Base-by-base conservation (phyloP, 1,284 basidiomycete species). In the Austroboletus rostrupii region DNA sequence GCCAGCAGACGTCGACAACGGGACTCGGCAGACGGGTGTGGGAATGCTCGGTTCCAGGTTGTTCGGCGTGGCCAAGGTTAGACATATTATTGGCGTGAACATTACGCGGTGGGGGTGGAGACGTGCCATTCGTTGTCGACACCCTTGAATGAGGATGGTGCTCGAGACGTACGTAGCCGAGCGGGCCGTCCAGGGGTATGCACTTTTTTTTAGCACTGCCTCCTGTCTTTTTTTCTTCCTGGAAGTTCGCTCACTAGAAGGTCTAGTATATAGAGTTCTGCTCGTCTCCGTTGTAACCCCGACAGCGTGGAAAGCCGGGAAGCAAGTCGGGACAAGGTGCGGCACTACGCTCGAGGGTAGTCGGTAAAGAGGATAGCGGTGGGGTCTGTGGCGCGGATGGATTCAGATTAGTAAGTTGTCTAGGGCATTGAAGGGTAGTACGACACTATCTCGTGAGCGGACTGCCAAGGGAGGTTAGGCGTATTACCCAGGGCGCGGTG, bases 51-150 rank as follows among this genome's bases (percentile, higher is more conserved):
- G 31, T 14, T 32, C 31, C 16, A 7, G 9, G 23, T 43, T 14
- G 28, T 5, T 23, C n/a, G 21, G 20, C 20, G 13, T 19, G 17
- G 9, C n/a, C n/a, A n/a, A n/a, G n/a, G n/a, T n/a, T n/a, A n/a
- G n/a, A n/a, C n/a, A n/a, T n/a, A n/a, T n/a, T n/a, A 42, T 43
- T 42, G 16, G n/a, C 38, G 28, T 21, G 37, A 36, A 17, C 28
- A 26, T 47, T 23, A 39, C 42, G 43, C 51, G 52, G 49, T 20
- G 51, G 54, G 47, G 61, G 36, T 53, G 49, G 59, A 51, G 47
- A 47, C 28, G 43, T 19, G 13, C 17, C 28, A 19, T 26, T 5
- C 12, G 35, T 37, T 23, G 33, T 29, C 29, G 14, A 43, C 31
- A 14, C 45, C 13, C 11, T 33, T 8, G 42, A 20, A 32, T 32